These are phyloP conservation scores for Tricholoma bakamatsutake DNA, from an alignment of 768 basidiomycete species.

Conservation along the genomic window DNA sequence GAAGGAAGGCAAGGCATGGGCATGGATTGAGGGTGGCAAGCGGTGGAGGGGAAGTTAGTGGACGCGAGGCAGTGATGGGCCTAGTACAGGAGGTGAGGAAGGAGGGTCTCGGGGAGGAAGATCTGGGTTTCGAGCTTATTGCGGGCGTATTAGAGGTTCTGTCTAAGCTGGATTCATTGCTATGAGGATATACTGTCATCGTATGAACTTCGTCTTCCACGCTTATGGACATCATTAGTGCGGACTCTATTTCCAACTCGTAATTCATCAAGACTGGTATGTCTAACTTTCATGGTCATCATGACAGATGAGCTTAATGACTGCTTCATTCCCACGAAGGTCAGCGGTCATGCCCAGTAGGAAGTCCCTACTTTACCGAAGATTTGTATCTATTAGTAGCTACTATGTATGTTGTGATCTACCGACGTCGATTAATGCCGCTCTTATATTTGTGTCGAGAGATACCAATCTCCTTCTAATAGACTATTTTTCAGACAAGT, in stretches of 20 bases:
- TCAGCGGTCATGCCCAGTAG: no score
- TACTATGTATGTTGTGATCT: no score
- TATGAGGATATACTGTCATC: constrained; percentile 31
- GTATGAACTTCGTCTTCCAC: not conserved
- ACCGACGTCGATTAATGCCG: no score
- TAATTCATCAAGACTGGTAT: not conserved
- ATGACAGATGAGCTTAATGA: no score
- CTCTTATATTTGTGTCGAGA: no score
- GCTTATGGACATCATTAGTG: not conserved
- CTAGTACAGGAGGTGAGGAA: constrained; percentile 68
- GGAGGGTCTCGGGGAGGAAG: constrained; percentile 67
- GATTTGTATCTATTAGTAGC: no score
- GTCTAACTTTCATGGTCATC: no score
- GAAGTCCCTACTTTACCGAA: no score
- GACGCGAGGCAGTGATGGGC: constrained; percentile 67
- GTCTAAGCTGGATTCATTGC: constrained; percentile 83
- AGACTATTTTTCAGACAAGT: no score
- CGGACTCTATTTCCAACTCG: not conserved
- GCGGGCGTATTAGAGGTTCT: constrained; percentile 92
- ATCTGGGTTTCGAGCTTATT: constrained; percentile 84
- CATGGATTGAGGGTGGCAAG: constrained; percentile 40
- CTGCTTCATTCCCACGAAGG: no score
- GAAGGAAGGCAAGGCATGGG: constrained; percentile 11
- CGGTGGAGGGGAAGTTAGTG: constrained; percentile 43
- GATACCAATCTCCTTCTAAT: no score